Conservation (phyloP, 1,284 basidiomycete genomes). For the Moniliophthora roreri region DNA sequence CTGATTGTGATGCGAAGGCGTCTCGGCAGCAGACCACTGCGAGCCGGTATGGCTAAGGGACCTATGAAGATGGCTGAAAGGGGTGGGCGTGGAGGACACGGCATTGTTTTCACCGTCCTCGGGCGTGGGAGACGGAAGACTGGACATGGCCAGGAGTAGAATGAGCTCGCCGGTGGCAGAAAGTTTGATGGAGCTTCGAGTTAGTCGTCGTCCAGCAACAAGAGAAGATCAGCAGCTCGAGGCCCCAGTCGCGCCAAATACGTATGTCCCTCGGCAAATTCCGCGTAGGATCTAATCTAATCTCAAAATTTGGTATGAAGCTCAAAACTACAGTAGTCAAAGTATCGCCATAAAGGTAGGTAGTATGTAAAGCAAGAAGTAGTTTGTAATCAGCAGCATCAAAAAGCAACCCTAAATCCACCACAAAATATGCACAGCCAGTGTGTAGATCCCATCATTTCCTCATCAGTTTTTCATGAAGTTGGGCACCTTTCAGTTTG, state of each 20-base stretch:
- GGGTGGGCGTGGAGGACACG: conserved; percentile 39
- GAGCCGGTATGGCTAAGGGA: conserved; percentile 48
- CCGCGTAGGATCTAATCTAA: conserved; percentile 9
- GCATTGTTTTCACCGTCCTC: conserved; percentile 30
- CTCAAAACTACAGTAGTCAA: no score
- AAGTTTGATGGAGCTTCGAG: background rate
- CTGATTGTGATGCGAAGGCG: conserved; percentile 63
- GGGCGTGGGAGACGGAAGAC: conserved; percentile 24
- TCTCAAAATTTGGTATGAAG: background rate
- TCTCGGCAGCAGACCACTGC: conserved; percentile 54
- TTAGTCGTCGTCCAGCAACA: conserved; percentile 14
- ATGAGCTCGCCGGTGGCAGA: conserved; percentile 8
- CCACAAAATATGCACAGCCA: background rate
- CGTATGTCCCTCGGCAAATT: background rate
- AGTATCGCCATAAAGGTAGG: no score
- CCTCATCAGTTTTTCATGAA: conserved; percentile 68
- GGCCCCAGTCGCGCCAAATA: no score
- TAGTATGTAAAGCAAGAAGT: background rate
- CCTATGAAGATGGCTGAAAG: conserved; percentile 43
- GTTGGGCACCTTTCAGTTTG: conserved; percentile 69
- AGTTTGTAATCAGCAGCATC: background rate
- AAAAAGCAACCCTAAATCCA: background rate
- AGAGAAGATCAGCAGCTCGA: background rate
- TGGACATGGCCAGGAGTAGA: conserved; percentile 29
- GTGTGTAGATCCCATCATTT: conserved; percentile 27